phyloP scores from a whole-genome alignment of 495 filamentous ascomycete genomes.

The Neurospora tetraspora region DNA sequence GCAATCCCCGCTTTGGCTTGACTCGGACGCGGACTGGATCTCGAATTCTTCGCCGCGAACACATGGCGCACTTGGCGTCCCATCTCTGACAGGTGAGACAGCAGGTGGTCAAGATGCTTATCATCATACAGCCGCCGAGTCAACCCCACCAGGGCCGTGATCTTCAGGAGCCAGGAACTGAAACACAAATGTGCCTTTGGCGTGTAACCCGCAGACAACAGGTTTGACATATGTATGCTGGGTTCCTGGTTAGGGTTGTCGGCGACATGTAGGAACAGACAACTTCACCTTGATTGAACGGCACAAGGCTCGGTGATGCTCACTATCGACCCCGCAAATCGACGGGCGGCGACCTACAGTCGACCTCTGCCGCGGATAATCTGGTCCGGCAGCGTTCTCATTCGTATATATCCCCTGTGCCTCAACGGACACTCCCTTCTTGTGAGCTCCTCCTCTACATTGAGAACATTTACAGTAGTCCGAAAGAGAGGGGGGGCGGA shows the following conservation, averaged over 20 bases:
- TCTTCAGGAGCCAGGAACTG: too few species aligned
- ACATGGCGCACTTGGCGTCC: background rate
- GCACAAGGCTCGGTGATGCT: background rate
- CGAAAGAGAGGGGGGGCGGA: too few species aligned
- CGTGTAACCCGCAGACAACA: too few species aligned
- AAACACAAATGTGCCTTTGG: too few species aligned
- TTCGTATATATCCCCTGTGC: background rate
- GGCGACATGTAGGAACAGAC: background rate
- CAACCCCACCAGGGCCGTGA: too few species aligned
- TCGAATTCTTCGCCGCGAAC: background rate
- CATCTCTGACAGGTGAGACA: too few species aligned
- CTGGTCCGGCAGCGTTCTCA: background rate
- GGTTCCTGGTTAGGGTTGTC: too few species aligned
- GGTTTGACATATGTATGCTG: too few species aligned
- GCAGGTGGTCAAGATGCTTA: too few species aligned
- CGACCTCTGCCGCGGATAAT: background rate
- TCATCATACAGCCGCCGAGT: too few species aligned
- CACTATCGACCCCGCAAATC: background rate
- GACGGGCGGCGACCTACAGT: too few species aligned
- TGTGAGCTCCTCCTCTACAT: background rate
- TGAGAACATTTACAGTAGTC: too few species aligned
- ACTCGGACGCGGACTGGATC: background rate
- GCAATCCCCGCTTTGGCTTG: background rate
- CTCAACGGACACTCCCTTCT: background rate
- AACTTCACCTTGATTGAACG: background rate